These are phyloP conservation scores for Oryza rufipogon DNA, from an alignment of 176 grass and related monocot genomes.

Conservation along the genomic window DNA sequence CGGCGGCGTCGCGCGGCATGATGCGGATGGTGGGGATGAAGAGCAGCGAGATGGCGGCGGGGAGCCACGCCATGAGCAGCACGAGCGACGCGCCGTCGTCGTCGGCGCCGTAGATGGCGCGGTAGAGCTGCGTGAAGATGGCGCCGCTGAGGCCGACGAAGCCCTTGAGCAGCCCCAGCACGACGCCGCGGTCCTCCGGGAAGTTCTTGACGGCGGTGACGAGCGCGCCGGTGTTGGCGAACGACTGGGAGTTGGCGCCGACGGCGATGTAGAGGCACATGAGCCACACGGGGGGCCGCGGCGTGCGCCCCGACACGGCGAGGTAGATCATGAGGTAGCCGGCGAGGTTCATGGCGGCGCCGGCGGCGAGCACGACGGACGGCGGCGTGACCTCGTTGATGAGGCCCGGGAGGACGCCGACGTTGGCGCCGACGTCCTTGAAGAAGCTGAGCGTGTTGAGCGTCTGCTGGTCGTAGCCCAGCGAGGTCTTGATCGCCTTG, in stretches of 20 bases:
- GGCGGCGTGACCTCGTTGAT: conserved; percentile 69
- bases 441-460: conserved; percentile 87
- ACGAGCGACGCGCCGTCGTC: conserved; percentile 57
- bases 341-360: conserved; percentile 73
- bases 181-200: conserved; percentile 62
- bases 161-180: conserved; percentile 75
- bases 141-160: conserved; percentile 86
- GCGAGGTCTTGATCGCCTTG: conserved; percentile 67
- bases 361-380: conserved; percentile 53
- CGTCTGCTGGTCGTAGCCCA: conserved; percentile 78
- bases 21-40: conserved; percentile 76
- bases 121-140: conserved; percentile 87
- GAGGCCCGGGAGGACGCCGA: conserved; percentile 65
- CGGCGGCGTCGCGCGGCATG: conserved; percentile 38
- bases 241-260: conserved; percentile 74
- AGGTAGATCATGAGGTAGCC: conserved; percentile 90
- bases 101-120: conserved; percentile 56
- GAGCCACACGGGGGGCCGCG: conserved; percentile 57
- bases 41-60: conserved; percentile 62
- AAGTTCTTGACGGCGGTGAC: conserved; percentile 83
- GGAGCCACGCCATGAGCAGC: conserved; percentile 81
- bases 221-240: conserved; percentile 76
- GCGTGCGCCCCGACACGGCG: conserved; percentile 46
- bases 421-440: conserved; percentile 83
- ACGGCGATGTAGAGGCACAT: conserved; percentile 80